Percentiles rank a stretch among this genome's conserved stretches.
These are phyloP conservation scores for Fusarium papillatum DNA, from an alignment of 2,329 filamentous ascomycete species.

Conservation along the genomic window DNA sequence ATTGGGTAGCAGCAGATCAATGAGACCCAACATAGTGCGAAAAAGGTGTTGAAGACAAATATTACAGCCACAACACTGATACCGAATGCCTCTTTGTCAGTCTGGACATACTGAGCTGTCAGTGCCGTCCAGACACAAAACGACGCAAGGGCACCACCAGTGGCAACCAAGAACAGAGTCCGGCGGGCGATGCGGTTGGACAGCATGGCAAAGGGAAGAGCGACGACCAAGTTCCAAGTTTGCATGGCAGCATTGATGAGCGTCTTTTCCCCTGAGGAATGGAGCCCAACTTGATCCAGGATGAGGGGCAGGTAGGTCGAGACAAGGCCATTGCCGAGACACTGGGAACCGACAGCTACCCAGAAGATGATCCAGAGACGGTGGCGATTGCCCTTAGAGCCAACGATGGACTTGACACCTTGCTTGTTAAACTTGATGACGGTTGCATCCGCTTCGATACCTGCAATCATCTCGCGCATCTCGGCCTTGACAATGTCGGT, in stretches of 20 bases:
- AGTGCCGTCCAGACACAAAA: constrained; percentile 18
- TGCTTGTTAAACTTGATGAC: constrained; percentile 13
- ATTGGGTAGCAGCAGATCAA: constrained; percentile 13
- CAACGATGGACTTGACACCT: neutral
- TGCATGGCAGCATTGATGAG: neutral
- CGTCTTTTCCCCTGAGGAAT: neutral
- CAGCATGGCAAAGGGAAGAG: neutral
- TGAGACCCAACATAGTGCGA: constrained; percentile 2
- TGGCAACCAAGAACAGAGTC: constrained; percentile 7
- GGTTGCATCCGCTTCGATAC: constrained; percentile 20
- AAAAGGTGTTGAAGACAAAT: constrained; percentile 17
- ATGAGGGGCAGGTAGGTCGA: neutral
- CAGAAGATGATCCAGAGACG: neutral
- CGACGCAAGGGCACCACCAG: neutral
- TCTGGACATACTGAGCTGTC: constrained; percentile 11
- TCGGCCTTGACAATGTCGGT: constrained; percentile 12
- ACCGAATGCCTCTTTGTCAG: neutral
- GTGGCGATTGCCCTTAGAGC: neutral
- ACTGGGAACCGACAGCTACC: neutral
- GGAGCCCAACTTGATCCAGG: neutral
- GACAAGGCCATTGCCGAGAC: neutral
- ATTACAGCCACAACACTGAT: constrained; percentile 21
- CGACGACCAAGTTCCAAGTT: neutral
- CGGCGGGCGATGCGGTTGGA: neutral
- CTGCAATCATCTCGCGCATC: constrained; percentile 25